These are phyloP conservation scores for Hypoxylon cercidicola DNA, from an alignment of 495 filamentous ascomycete species.

Conservation along the genomic window DNA sequence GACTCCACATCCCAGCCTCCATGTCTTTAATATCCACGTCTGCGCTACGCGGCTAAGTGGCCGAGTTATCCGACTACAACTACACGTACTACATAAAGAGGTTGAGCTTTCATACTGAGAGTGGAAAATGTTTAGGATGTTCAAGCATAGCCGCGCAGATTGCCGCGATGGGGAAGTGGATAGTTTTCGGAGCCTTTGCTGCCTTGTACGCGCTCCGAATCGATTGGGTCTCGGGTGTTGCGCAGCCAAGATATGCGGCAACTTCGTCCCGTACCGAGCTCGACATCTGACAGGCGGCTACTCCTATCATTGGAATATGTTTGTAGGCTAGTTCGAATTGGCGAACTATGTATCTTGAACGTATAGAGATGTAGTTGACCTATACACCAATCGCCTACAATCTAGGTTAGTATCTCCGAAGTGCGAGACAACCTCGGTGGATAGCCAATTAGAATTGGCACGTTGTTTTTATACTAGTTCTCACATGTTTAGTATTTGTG, in stretches of 20 bases:
- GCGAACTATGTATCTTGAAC: too few species aligned
- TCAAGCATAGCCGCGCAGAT: not conserved
- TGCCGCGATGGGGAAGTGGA: not conserved
- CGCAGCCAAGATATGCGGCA: conserved; percentile 13
- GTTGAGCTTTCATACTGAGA: not conserved
- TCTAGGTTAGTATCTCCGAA: too few species aligned
- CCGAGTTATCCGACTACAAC: conserved; percentile 37
- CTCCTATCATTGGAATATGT: too few species aligned
- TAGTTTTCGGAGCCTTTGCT: not conserved
- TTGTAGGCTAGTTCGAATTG: too few species aligned
- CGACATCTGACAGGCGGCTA: not conserved
- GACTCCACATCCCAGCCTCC: conserved; percentile 9
- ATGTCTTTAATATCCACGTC: not conserved
- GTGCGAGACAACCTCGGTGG: too few species aligned
- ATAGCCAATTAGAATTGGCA: too few species aligned
- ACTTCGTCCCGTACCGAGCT: not conserved
- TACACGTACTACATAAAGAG: not conserved
- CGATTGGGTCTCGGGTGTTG: not conserved
- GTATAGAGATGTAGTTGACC: too few species aligned
- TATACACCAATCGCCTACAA: too few species aligned
- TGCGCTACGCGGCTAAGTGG: conserved; percentile 22
- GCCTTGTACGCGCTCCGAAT: not conserved
- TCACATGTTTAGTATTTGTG: too few species aligned
- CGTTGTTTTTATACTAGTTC: too few species aligned
- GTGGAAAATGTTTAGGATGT: too few species aligned